These are phyloP conservation scores for Acaromyces ingoldii DNA, from an alignment of 1,284 basidiomycete genomes.

Conservation along the genomic window DNA sequence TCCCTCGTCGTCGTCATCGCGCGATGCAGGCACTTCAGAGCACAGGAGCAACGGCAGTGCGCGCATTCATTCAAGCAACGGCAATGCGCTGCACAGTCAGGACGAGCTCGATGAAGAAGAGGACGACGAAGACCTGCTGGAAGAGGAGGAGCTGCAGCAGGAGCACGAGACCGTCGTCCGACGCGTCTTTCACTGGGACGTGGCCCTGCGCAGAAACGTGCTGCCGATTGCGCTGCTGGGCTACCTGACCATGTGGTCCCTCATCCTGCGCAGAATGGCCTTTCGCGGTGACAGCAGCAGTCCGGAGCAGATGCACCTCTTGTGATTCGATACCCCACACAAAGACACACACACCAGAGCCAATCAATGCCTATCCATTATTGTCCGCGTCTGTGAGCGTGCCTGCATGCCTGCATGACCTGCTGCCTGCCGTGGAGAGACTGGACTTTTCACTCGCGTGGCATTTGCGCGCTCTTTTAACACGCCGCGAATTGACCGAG, in stretches of 20 bases:
- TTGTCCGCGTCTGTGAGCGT: too few species aligned
- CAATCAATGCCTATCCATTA: too few species aligned
- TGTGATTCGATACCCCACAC: background rate
- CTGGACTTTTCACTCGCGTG: background rate
- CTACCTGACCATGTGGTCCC: slow-evolving; percentile 42
- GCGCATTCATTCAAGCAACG: too few species aligned
- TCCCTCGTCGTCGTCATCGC: slow-evolving; percentile 7
- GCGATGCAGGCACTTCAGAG: background rate
- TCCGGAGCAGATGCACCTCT: background rate
- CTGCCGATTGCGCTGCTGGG: slow-evolving; percentile 40
- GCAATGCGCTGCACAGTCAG: too few species aligned
- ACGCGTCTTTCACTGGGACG: slow-evolving; percentile 48
- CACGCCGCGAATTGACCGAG: too few species aligned
- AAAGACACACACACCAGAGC: background rate
- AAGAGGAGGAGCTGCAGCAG: background rate
- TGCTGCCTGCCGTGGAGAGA: background rate
- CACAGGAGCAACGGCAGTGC: background rate
- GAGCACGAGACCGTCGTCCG: slow-evolving; percentile 4
- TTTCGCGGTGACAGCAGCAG: background rate
- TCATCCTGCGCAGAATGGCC: background rate
- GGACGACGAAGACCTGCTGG: background rate
- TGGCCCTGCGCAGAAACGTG: slow-evolving; percentile 46
- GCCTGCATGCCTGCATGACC: background rate
- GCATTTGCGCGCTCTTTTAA: too few species aligned
- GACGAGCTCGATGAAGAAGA: background rate